Evolutionary conservation across 2,329 filamentous ascomycete genomes (phyloP).

Genomic region (Botryotinia globosa): DNA sequence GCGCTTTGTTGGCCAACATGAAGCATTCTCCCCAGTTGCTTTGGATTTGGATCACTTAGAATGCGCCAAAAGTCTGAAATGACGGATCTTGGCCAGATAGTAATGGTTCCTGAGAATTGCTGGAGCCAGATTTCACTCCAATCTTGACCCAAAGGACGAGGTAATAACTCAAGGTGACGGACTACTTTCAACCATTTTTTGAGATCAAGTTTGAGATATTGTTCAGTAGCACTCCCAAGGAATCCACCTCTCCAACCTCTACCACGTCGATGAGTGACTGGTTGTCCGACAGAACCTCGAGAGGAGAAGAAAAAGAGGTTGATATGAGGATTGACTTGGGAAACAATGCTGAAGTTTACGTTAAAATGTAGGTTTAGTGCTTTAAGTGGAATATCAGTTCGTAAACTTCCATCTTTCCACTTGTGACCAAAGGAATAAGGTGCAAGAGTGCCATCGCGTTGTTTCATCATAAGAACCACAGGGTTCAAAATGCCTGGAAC

Average conservation of each 20-base stretch:
- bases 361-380: conserved; percentile 96
- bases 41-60: conserved; percentile 74
- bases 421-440: conserved; percentile 98
- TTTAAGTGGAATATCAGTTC: conserved; percentile 94
- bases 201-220: conserved; percentile 93
- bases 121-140: conserved; percentile 98
- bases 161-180: conserved; percentile 85
- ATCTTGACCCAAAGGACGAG: conserved; percentile 86
- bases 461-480: conserved; percentile 90
- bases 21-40: conserved; percentile 81
- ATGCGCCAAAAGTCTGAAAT: conserved; percentile 82
- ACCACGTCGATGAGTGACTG: conserved; percentile 89
- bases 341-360: conserved; percentile 92
- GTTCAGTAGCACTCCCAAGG: conserved; percentile 85
- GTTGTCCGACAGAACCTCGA: conserved; percentile 83
- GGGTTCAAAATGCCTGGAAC: conserved; percentile 96
- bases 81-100: conserved; percentile 86
- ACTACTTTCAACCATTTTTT: conserved; percentile 98
- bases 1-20: conserved; percentile 84
- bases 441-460: conserved; percentile 67
- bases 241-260: conserved; percentile 96
- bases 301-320: conserved; percentile 99
- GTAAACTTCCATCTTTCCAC: conserved; percentile 94
- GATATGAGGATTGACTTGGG: conserved; percentile 91
- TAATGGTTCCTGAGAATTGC: conserved; percentile 89